phyloP scores from a whole-genome alignment of 2,329 filamentous ascomycete species.

The Elsinoe arachidis region DNA sequence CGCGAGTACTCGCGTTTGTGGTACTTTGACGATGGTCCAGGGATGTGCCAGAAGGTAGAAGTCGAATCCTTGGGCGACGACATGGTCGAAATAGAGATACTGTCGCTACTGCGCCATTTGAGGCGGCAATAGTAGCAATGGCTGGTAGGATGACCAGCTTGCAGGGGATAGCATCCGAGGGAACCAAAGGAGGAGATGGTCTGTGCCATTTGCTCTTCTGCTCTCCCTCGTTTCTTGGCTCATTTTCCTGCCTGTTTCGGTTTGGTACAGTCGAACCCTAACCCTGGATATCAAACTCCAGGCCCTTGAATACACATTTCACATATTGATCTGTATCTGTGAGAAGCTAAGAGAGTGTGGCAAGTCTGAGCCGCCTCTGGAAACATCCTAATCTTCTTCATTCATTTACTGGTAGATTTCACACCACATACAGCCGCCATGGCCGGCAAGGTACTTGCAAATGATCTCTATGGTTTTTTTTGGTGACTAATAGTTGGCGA shows the following conservation, averaged over 20 bases:
- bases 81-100: not conserved
- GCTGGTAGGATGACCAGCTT: not conserved
- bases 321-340: not conserved
- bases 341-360: too few species aligned
- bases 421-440: not conserved
- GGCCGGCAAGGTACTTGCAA: slow-evolving; percentile 11
- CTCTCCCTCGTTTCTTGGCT: too few species aligned
- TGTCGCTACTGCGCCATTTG: not conserved
- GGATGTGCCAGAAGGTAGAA: slow-evolving; percentile 23
- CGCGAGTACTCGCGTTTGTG: slow-evolving; percentile 21
- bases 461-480: not conserved
- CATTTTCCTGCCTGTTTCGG: not conserved
- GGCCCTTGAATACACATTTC: not conserved
- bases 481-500: not conserved
- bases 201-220: not conserved
- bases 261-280: not conserved
- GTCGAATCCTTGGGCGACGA: slow-evolving; percentile 14
- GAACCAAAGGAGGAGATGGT: not conserved
- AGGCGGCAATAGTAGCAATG: not conserved
- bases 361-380: not conserved
- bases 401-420: not conserved
- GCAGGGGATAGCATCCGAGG: not conserved
- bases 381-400: not conserved
- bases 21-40: slow-evolving; percentile 26
- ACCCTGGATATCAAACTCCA: not conserved